These are phyloP conservation scores for Aspergillus cejpii DNA, from an alignment of 2,329 filamentous ascomycete genomes.

Conservation along the genomic window DNA sequence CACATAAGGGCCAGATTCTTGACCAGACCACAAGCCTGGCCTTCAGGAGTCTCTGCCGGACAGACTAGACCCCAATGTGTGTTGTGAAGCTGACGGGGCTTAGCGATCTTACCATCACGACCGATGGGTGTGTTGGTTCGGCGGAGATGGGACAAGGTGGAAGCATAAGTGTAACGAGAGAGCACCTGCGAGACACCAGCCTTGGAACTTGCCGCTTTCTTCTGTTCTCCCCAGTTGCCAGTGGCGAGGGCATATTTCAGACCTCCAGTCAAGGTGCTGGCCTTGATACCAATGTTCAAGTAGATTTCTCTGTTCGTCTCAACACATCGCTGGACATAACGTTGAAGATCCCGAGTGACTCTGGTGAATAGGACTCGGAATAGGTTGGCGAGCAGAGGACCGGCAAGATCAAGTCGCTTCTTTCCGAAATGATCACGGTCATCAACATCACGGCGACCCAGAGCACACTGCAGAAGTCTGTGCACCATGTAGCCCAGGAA, in stretches of 20 bases:
- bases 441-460: conserved; percentile 88
- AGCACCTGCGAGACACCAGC: conserved; percentile 97
- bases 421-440: conserved; percentile 99
- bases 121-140: conserved; percentile 97
- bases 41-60: conserved; percentile 94
- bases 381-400: conserved; percentile 88
- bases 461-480: conserved; percentile 82
- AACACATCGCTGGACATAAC: conserved; percentile 86
- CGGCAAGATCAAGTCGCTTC: conserved; percentile 92
- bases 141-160: conserved; percentile 90
- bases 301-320: conserved; percentile 87
- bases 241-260: conserved; percentile 95
- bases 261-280: conserved; percentile 82
- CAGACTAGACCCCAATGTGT: conserved; percentile 98
- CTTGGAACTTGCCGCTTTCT: conserved; percentile 91
- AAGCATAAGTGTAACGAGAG: conserved; percentile 95
- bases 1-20: conserved; percentile 98
- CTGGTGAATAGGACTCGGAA: conserved; percentile 89
- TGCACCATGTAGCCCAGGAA: conserved; percentile 99
- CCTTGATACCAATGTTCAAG: conserved; percentile 82
- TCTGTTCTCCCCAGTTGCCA: conserved; percentile 99
- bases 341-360: conserved; percentile 83
- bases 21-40: conserved; percentile 94
- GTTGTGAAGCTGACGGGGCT: conserved; percentile 95
- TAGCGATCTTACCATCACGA: conserved; percentile 95